A percentile compares a stretch with the other conserved stretches of the same genome.
phyloP scores from a whole-genome alignment of 257 asterid genomes.

The Solanum piurae region DNA sequence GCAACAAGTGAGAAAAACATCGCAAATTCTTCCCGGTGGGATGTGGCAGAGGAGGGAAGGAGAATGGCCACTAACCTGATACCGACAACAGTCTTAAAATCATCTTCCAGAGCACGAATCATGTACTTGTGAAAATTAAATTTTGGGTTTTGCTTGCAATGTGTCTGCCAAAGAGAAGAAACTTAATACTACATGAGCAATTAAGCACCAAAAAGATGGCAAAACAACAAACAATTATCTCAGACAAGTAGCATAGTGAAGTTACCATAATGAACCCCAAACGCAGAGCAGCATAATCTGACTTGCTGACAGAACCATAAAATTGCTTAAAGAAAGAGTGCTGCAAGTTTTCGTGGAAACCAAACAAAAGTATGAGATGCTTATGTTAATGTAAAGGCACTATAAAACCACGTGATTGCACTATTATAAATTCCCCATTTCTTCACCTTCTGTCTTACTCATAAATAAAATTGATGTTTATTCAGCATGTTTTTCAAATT shows the following conservation, averaged over 20 bases:
- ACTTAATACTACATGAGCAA: background rate
- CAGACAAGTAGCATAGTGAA: background rate
- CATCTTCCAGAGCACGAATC: conserved; percentile 95
- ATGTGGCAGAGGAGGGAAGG: background rate
- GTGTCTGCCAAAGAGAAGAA: conserved; percentile 45
- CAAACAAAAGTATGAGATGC: background rate
- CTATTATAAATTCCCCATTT: background rate
- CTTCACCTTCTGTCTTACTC: background rate
- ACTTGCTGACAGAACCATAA: conserved; percentile 81
- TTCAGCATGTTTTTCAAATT: background rate
- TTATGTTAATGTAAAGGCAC: background rate
- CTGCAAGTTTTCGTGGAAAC: conserved; percentile 30
- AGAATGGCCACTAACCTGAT: conserved; percentile 39
- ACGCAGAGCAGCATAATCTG: conserved; percentile 82
- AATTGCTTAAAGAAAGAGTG: conserved; percentile 88
- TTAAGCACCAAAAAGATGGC: background rate
- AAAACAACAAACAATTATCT: background rate
- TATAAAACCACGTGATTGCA: background rate
- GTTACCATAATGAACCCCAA: conserved; percentile 82
- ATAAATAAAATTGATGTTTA: background rate
- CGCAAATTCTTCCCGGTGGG: background rate
- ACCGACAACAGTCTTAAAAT: conserved; percentile 90
- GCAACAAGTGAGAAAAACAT: background rate
- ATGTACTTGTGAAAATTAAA: conserved; percentile 94
- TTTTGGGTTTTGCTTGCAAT: conserved; percentile 81